Percentiles rank a stretch among this genome's conserved stretches.
These are phyloP conservation scores for Curvularia spicifera DNA, from an alignment of 2,329 filamentous ascomycete species.

Conservation along the genomic window DNA sequence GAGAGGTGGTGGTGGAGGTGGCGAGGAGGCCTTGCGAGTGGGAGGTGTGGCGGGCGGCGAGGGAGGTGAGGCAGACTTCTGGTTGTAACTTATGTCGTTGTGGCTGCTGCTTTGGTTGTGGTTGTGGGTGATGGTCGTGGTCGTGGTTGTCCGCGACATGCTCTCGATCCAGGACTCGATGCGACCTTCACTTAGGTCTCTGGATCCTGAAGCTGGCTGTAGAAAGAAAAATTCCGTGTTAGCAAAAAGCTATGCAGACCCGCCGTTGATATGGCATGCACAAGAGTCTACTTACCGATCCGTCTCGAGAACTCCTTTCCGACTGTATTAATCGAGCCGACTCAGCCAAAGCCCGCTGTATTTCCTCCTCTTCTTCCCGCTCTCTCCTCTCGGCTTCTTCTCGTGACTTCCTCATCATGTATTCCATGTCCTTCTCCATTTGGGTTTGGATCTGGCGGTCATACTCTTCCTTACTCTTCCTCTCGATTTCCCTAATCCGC, in stretches of 20 bases:
- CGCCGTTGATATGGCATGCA: background rate
- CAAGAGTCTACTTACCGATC: conserved; percentile 8
- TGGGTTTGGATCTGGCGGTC: conserved; percentile 11
- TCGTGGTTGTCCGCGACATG: conserved; percentile 3
- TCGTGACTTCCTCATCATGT: conserved; percentile 17
- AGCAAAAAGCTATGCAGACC: background rate
- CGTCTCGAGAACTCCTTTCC: conserved; percentile 9
- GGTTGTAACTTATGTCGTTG: background rate
- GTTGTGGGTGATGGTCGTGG: background rate
- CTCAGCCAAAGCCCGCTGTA: conserved; percentile 15
- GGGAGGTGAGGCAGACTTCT: conserved; percentile 3
- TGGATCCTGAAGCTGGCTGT: conserved; percentile 12
- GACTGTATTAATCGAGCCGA: conserved; percentile 1
- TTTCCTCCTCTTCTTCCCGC: conserved; percentile 17
- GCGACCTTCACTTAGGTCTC: conserved; percentile 1
- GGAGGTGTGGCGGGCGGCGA: conserved; percentile 14
- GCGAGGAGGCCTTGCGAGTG: background rate
- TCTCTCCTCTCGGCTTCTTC: conserved; percentile 14
- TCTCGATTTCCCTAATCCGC: conserved; percentile 4
- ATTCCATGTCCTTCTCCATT: conserved; percentile 17
- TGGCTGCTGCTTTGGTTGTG: background rate
- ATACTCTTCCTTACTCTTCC: conserved; percentile 12
- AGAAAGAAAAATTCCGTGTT: background rate
- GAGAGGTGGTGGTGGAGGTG: conserved; percentile 10
- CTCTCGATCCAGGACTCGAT: conserved; percentile 7